phyloP scores from a whole-genome alignment of 768 basidiomycete species.

The Phylloporus arenicola region DNA sequence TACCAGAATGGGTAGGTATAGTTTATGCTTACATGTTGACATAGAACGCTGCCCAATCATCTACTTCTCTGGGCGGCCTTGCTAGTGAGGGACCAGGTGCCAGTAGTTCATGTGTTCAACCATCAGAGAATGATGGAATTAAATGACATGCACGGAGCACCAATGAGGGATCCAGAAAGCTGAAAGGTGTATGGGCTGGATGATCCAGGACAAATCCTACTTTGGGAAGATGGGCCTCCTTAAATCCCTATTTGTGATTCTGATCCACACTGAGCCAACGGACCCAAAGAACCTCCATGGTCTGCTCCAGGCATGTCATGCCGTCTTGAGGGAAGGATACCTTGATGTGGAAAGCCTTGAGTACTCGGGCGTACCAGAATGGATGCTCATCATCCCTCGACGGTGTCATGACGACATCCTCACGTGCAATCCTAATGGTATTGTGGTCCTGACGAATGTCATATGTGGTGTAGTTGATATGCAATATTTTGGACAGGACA shows the following conservation, averaged over 20 bases:
- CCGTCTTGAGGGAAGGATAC: neutral
- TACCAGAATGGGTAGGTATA: neutral
- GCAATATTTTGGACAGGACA: neutral
- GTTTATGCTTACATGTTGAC: neutral
- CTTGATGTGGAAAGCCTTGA: constrained; percentile 12
- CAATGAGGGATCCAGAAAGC: constrained; percentile 1
- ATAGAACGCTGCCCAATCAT: constrained; percentile 1
- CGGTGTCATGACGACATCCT: constrained; percentile 7
- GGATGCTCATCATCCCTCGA: constrained; percentile 8
- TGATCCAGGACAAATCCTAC: constrained; percentile 9
- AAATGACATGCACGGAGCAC: neutral
- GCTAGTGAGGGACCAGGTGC: neutral
- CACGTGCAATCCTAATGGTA: neutral
- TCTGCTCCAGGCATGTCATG: neutral
- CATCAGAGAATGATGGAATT: neutral
- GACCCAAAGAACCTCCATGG: constrained; percentile 22
- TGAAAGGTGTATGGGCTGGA: neutral
- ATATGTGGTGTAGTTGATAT: constrained; percentile 16
- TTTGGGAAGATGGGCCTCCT: constrained; percentile 8
- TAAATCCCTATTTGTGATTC: constrained; percentile 4
- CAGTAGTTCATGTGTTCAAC: neutral
- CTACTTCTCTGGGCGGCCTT: neutral
- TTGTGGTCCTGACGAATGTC: constrained; percentile 11
- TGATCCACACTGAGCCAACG: constrained; percentile 16
- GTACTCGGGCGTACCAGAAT: constrained; percentile 21